Percentiles rank a stretch among this genome's conserved stretches.
Conservation (phyloP, 768 basidiomycete genomes). For the Ramaria sp. region DNA sequence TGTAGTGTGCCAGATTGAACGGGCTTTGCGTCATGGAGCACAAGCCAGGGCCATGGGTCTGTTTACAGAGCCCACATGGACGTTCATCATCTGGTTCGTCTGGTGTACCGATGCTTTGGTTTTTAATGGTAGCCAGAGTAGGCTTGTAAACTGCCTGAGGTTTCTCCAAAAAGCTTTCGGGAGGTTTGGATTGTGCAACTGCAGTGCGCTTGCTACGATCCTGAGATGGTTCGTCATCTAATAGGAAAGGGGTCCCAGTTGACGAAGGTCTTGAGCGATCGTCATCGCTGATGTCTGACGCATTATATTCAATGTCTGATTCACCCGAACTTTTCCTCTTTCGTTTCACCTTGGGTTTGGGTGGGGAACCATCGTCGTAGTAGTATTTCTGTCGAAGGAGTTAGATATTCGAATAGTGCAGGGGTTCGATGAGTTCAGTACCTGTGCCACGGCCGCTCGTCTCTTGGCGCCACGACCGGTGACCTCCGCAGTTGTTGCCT, state of each 20-base stretch:
- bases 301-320: conserved; percentile 27
- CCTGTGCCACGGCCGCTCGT: conserved; percentile 51
- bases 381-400: conserved; percentile 20
- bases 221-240: not conserved
- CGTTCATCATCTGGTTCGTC: conserved; percentile 12
- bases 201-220: not conserved
- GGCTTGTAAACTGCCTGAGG: not conserved
- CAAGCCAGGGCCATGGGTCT: conserved; percentile 32
- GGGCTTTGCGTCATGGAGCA: conserved; percentile 60
- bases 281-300: conserved; percentile 14
- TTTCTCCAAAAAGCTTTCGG: not conserved
- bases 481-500: conserved; percentile 34
- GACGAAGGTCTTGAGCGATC: conserved; percentile 9
- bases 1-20: conserved; percentile 57
- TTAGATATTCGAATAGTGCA: not conserved
- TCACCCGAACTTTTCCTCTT: conserved; percentile 23
- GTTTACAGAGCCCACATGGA: conserved; percentile 54
- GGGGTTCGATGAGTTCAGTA: conserved; percentile 20
- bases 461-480: conserved; percentile 63
- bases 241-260: not conserved
- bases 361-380: conserved; percentile 26
- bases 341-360: conserved; percentile 21
- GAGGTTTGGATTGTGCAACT: not conserved
- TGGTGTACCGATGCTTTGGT: conserved; percentile 4
- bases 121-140: conserved; percentile 10